Percentiles rank a stretch among this genome's conserved stretches.
Evolutionary conservation across 1,284 basidiomycete species (phyloP).

Genomic region (Apiotrichum brassicae): DNA sequence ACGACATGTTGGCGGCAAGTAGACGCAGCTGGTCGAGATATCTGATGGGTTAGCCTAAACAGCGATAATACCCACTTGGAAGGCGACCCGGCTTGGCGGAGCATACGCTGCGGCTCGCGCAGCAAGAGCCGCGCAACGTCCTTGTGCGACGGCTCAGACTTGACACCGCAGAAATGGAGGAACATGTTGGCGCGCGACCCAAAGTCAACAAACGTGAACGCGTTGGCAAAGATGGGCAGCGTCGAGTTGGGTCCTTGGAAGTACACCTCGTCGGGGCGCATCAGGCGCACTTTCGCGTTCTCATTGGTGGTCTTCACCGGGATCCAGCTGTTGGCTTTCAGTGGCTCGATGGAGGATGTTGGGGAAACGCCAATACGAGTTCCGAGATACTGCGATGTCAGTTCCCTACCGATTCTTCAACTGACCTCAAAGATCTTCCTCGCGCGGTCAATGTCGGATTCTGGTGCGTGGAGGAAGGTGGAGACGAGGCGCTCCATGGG

Average conservation of each 20-base stretch:
- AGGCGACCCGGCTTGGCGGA: constrained; percentile 40
- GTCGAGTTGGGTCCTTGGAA: constrained; percentile 22
- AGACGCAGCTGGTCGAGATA: constrained; percentile 78
- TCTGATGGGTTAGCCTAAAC: constrained; percentile 46
- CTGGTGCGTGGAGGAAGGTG: constrained; percentile 60
- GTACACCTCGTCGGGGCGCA: constrained; percentile 40
- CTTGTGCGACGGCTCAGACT: constrained; percentile 65
- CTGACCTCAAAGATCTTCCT: constrained; percentile 60
- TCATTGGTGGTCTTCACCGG: constrained; percentile 40
- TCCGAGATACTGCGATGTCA: constrained; percentile 54
- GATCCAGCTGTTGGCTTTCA: constrained; percentile 44
- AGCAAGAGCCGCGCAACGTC: constrained; percentile 41
- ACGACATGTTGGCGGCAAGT: constrained; percentile 66
- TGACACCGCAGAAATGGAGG: constrained; percentile 78
- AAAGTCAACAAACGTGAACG: constrained; percentile 84
- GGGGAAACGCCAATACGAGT: constrained; percentile 55
- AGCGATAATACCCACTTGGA: constrained; percentile 28
- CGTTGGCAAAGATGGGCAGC: constrained; percentile 30
- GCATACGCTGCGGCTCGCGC: constrained; percentile 34
- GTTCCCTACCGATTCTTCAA: neutral
- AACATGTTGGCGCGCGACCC: constrained; percentile 76
- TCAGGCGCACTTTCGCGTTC: constrained; percentile 18
- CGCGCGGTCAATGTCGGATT: constrained; percentile 56
- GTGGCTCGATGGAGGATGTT: constrained; percentile 31
- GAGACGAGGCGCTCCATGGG: constrained; percentile 59